Evolutionary conservation across 129 eudicot genomes (phyloP), one percentile per base, ranked within the genome.

Genomic region (Centella asiatica): DNA sequence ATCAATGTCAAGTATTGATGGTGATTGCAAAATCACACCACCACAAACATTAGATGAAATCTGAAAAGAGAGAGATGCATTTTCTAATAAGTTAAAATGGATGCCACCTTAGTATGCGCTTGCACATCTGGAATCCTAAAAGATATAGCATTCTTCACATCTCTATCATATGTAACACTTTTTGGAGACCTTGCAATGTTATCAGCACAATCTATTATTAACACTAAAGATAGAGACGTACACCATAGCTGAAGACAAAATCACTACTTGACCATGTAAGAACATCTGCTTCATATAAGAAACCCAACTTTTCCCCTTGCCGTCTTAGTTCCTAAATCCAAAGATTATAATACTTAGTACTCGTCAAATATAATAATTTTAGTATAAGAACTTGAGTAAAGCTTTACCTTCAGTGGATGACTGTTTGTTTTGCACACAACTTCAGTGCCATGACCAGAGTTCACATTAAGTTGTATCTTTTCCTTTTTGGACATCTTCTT

Each of bases 321-420:
- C 89, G 86, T 28, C 62, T 74, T 62, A 65, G 67, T 79, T 90
- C 89, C 97, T 90, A 68, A 57, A 50, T 17, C 13, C 19, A 42
- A 59, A 51, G 49, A 31, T 34, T 42, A 47, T 46, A 50, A 34
- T 28, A 18, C 44, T 45, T 34, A 33, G 22, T 36, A 32, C 11
- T 6, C 20, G 1, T 20, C 4, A 60, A 48, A 54, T 29, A 19
- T 1, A 29, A 7, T n/a, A 37, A 20, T 20, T 1, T 13, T 22
- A 14, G 22, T 25, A 62, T 49, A 55, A 24, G 8, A 55, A 59
- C 15, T 36, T 1, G 31, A 51, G 46, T 27, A 19, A 63, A 37
- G 13, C 32, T 51, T 53, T 49, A 92, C 99, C 99, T 87, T 92
- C 44, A 92, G 60, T 17, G 92, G 96, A 81, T 92, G 99, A 81